A percentile compares a stretch with the other conserved stretches of the same genome.
phyloP scores from a whole-genome alignment of 2,329 filamentous ascomycete genomes.

The Pestalotiopsis sp. region DNA sequence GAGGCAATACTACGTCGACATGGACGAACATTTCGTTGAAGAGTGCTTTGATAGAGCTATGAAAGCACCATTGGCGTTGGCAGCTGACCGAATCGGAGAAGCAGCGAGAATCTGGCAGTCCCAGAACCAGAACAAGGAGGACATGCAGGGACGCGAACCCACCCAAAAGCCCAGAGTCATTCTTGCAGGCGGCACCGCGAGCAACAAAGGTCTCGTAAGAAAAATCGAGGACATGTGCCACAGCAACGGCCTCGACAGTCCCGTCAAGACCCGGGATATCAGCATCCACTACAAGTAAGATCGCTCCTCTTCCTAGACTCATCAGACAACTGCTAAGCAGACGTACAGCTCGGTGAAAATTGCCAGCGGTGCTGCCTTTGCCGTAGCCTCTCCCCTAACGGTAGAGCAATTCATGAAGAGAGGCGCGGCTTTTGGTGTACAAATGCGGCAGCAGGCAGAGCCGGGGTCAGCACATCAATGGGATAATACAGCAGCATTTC shows the following conservation, averaged over 20 bases:
- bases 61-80: constrained; percentile 3
- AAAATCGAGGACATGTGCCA: constrained; percentile 3
- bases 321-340: neutral
- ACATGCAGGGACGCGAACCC: neutral
- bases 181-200: constrained; percentile 11
- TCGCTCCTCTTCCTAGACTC: neutral
- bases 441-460: constrained; percentile 9
- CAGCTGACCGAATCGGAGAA: constrained; percentile 6
- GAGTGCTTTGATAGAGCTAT: constrained; percentile 13
- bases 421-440: constrained; percentile 16
- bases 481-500: constrained; percentile 12
- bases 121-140: neutral
- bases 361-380: constrained; percentile 17
- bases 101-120: neutral
- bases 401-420: constrained; percentile 15
- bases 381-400: constrained; percentile 8
- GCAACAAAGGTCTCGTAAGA: constrained; percentile 10
- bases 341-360: constrained; percentile 14
- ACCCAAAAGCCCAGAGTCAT: constrained; percentile 12
- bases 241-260: constrained; percentile 1
- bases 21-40: neutral
- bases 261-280: constrained; percentile 10
- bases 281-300: neutral
- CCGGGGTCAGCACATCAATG: constrained; percentile 8
- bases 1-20: too few species aligned